These are phyloP conservation scores for Penicillium chermesinum DNA, from an alignment of 495 filamentous ascomycete genomes.

Conservation along the genomic window DNA sequence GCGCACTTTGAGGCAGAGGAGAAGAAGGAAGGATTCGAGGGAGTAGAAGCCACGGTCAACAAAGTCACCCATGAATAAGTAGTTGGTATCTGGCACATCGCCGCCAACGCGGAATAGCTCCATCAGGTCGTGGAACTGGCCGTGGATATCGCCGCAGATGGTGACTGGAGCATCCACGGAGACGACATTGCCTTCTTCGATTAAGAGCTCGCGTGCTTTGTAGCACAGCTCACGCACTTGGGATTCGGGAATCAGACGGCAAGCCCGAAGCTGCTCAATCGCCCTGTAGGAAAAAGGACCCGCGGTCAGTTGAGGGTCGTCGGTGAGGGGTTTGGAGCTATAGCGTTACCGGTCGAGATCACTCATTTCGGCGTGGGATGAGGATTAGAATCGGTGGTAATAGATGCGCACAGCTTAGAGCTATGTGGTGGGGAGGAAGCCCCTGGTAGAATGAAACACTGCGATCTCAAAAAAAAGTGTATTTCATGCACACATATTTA, in stretches of 20 bases:
- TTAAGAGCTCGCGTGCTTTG: constrained; percentile 92
- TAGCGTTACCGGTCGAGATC: constrained; percentile 70
- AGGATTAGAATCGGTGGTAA: constrained; percentile 2
- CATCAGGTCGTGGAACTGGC: constrained; percentile 98
- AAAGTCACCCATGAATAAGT: constrained; percentile 98
- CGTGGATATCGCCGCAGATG: constrained; percentile 98
- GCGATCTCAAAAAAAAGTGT: constrained; percentile 10
- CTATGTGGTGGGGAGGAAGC: constrained; percentile 7
- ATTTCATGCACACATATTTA: constrained; percentile 14
- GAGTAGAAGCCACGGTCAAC: constrained; percentile 98
- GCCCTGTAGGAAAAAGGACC: constrained; percentile 53
- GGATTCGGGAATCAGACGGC: constrained; percentile 90
- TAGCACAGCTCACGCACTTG: constrained; percentile 96
- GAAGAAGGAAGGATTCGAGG: constrained; percentile 89
- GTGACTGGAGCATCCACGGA: constrained; percentile 94
- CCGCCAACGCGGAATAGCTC: constrained; percentile 95
- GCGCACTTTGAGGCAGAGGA: constrained; percentile 93
- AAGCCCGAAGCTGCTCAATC: constrained; percentile 89
- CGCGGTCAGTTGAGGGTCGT: constrained; percentile 2
- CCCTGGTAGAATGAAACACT: constrained; percentile 7
- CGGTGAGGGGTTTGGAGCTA: not conserved
- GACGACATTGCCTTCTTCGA: constrained; percentile 97
- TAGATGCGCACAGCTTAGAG: constrained; percentile 3
- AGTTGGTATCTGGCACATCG: constrained; percentile 94
- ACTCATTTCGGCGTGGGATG: constrained; percentile 57